Evolutionary conservation across 2,329 filamentous ascomycete species (phyloP).

Genomic region (Teratosphaeria viscida): DNA sequence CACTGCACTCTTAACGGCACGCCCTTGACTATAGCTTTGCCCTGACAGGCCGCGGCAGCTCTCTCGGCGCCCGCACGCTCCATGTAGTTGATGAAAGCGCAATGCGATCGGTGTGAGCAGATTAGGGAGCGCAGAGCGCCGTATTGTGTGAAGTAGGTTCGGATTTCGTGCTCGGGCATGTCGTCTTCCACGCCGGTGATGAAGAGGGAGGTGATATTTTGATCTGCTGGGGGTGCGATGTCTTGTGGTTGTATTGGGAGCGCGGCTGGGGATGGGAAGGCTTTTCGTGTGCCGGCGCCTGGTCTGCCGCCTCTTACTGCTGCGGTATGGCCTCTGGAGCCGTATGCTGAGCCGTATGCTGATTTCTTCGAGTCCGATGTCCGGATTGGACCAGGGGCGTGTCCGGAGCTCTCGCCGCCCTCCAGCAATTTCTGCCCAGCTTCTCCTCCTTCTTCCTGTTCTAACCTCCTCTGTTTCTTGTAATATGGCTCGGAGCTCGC

Average conservation of each 20-base stretch:
- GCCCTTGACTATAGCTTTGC: constrained; percentile 78
- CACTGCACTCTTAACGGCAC: constrained; percentile 84
- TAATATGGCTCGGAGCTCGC: constrained; percentile 94
- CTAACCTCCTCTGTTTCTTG: constrained; percentile 57
- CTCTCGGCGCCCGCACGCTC: constrained; percentile 74
- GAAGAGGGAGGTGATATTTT: constrained; percentile 84
- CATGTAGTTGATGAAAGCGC: constrained; percentile 91
- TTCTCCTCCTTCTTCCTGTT: constrained; percentile 46
- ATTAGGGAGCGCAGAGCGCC: constrained; percentile 87
- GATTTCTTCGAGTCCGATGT: constrained; percentile 49
- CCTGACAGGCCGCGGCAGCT: constrained; percentile 75
- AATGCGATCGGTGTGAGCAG: constrained; percentile 94
- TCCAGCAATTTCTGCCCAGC: constrained; percentile 33
- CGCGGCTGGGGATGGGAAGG: constrained; percentile 61
- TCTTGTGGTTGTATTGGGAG: constrained; percentile 74
- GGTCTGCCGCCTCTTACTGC: constrained; percentile 33
- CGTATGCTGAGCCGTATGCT: constrained; percentile 22
- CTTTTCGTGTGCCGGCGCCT: constrained; percentile 35
- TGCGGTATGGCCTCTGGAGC: constrained; percentile 22
- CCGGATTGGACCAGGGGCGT: constrained; percentile 61
- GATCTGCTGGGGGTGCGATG: constrained; percentile 72
- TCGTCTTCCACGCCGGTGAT: constrained; percentile 94
- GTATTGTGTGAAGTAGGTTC: constrained; percentile 79
- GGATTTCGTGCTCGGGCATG: constrained; percentile 80
- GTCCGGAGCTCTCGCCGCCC: constrained; percentile 27